Evolutionary conservation across 164 flowering plant genomes (phyloP).

Genomic region (Chloranthus sessilifolius): DNA sequence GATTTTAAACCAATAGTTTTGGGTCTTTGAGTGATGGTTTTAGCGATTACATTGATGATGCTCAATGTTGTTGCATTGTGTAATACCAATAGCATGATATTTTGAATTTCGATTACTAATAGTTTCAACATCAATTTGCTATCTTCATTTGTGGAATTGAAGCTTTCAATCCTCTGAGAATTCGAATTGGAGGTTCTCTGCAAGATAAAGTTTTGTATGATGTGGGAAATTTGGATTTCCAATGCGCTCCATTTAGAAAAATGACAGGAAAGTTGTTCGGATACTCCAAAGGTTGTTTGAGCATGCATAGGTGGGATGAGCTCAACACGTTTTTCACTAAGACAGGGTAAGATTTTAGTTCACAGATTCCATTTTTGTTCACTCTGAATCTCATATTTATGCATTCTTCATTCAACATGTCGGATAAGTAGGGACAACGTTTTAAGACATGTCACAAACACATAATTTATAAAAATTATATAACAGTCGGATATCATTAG

Average conservation of each 20-base stretch:
- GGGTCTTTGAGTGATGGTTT: not conserved
- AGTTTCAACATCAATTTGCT: not conserved
- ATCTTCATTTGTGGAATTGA: constrained; percentile 4
- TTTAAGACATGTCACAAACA: not conserved
- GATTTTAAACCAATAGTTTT: not conserved
- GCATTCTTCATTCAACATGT: too few relatives aligned
- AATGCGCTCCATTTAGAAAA: constrained; percentile 47
- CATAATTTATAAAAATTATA: not conserved
- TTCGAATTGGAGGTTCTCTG: constrained; percentile 34
- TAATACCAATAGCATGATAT: too few relatives aligned
- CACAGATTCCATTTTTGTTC: not conserved
- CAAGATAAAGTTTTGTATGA: constrained; percentile 29
- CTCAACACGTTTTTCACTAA: constrained; percentile 44
- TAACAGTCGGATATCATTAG: too few relatives aligned
- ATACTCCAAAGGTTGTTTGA: constrained; percentile 58
- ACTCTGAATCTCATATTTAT: not conserved
- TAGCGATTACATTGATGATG: too few relatives aligned
- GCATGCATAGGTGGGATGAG: constrained; percentile 63
- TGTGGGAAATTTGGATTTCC: constrained; percentile 26
- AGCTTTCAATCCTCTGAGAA: constrained; percentile 28
- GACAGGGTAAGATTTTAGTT: constrained; percentile 40
- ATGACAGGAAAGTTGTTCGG: constrained; percentile 48
- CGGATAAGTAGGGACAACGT: not conserved
- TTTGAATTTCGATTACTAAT: not conserved
- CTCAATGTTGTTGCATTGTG: too few relatives aligned